Evolutionary conservation across 805 yeast genomes (phyloP).

Genomic region (Priceomyces melissophilus): DNA sequence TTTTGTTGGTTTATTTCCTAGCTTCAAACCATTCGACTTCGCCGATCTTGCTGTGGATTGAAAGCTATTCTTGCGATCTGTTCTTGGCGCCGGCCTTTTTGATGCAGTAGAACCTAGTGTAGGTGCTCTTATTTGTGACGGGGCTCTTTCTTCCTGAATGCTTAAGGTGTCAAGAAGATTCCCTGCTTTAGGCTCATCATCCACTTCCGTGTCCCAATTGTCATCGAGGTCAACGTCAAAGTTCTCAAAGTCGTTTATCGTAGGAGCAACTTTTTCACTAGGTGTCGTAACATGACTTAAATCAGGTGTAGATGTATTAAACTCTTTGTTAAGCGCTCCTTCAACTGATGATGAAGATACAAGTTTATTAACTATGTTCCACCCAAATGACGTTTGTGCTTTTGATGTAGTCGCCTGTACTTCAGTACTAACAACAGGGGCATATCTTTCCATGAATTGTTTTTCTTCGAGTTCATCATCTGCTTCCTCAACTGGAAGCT

Average conservation of each 20-base stretch:
- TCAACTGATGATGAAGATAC: conserved; percentile 26
- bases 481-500: conserved; percentile 31
- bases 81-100: neutral
- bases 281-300: conserved; percentile 28
- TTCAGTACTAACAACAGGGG: conserved; percentile 11
- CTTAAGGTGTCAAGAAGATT: neutral
- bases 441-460: conserved; percentile 30
- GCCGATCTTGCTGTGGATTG: conserved; percentile 4
- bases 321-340: conserved; percentile 34
- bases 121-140: conserved; percentile 5
- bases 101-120: conserved; percentile 1
- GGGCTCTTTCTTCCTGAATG: conserved; percentile 2
- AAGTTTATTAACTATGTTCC: conserved; percentile 35
- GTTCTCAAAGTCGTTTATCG: neutral
- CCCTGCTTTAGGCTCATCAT: conserved; percentile 6
- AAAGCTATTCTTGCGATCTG: neutral
- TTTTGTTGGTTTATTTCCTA: conserved; percentile 16
- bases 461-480: conserved; percentile 39
- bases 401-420: conserved; percentile 6
- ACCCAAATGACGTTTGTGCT: conserved; percentile 24
- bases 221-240: conserved; percentile 17
- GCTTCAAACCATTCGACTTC: conserved; percentile 18
- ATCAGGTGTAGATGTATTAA: conserved; percentile 37
- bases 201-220: conserved; percentile 16
- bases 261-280: conserved; percentile 1